phyloP scores from a whole-genome alignment of 352 stramenopile species.

The Pelagophyceae sp. region DNA sequence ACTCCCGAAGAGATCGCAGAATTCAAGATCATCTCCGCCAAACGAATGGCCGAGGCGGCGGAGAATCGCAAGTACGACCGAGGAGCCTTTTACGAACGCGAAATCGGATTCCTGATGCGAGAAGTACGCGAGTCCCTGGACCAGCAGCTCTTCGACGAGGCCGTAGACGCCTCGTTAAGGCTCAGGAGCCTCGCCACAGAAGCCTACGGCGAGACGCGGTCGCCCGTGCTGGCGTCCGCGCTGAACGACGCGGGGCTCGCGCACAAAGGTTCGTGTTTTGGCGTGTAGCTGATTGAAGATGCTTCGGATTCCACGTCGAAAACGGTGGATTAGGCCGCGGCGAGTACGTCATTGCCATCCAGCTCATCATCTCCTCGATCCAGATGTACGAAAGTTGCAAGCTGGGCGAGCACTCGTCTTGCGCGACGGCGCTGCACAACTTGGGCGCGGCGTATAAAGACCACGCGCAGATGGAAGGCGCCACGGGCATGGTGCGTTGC shows the following conservation, averaged over 20 bases:
- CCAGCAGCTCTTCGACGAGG: neutral
- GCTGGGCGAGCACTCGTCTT: neutral
- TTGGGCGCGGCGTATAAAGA: constrained; percentile 9
- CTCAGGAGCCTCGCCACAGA: neutral
- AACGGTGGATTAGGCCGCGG: no score
- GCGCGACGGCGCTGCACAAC: constrained; percentile 16
- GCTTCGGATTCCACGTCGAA: no score
- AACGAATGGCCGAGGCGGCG: no score
- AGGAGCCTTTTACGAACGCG: no score
- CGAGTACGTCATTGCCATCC: neutral
- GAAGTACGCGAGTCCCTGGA: neutral
- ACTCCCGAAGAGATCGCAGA: no score
- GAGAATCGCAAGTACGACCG: no score
- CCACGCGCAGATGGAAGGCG: no score
- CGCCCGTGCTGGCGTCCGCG: neutral
- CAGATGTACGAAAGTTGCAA: neutral
- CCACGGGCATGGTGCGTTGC: no score
- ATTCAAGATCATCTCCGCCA: no score
- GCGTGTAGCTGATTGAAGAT: no score
- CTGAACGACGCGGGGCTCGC: neutral
- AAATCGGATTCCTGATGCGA: neutral
- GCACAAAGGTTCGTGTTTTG: no score
- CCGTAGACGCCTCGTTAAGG: neutral
- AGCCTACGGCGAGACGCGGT: neutral
- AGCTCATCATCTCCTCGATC: neutral